Evolutionary conservation across 1,139 yeast species (phyloP), one percentile per base, ranked within the genome.

Genomic region (Taphrina wiesneri): DNA sequence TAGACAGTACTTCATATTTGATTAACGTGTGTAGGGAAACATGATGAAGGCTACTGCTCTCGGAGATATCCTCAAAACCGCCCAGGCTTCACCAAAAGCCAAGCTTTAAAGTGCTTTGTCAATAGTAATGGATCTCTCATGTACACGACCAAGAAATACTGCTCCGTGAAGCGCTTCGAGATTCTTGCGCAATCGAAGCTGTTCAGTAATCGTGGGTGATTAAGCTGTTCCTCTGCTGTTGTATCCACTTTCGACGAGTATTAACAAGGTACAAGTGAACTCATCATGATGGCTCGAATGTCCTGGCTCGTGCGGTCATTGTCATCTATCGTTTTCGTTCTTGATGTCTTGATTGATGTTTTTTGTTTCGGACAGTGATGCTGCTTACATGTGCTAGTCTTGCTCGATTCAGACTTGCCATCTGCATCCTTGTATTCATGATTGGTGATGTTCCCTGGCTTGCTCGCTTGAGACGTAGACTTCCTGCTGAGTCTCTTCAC

Each of bases 41-140:
- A 62, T 62, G 65, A 62, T 62, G 65, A 62, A 62, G 54, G 65
- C 65, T 25, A 54, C 65, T 25, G 60, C 60, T 1, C 53, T 62
- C 19, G 65, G 65, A 26, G 65, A 62, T 39, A 47, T 62, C 32
- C 60, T 62, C 64, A 60, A 60, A 41, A 51, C 57, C 21, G 64
- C 57, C 30, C 45, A 30, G 34, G 30, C 21, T 28, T 36, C 30
- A 47, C 60, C 60, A 47, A 53, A 52, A 45, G 60, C 59, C 43
- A 61, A 61, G 65, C 56, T 61, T 17, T 61, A 61, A 34, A 45
- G 23, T 17, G 25, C 49, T 45, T 45, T 39, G 43, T 39, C 17
- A n/a, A 39, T 39, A 39, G 43, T 39, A 39, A 36, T 39, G 43
- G 43, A 39, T 15, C 36, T 32, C n/a, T 32, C 15, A 32, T 32